Percentiles rank a stretch among this genome's conserved stretches.
These are phyloP conservation scores for Dendrocalamus sinicus DNA, from an alignment of 176 grass and related monocot genomes.

Conservation along the genomic window DNA sequence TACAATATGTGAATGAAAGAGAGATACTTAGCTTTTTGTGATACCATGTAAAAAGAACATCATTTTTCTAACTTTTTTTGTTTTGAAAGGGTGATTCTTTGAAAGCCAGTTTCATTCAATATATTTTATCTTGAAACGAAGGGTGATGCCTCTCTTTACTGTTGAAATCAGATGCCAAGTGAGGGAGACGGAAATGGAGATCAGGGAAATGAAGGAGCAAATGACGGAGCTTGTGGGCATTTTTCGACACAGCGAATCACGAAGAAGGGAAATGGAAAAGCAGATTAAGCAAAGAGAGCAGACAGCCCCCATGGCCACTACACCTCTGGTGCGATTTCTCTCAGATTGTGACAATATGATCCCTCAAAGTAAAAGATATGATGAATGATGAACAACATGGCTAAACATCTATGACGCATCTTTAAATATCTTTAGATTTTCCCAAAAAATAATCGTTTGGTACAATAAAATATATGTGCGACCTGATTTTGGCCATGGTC, in stretches of 20 bases:
- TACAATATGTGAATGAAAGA: not conserved
- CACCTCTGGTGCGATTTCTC: conserved; percentile 62
- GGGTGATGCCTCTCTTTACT: conserved; percentile 9
- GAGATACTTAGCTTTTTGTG: not conserved
- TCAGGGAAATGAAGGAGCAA: conserved; percentile 96
- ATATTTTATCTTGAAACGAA: conserved; percentile 20
- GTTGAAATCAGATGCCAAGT: conserved; percentile 71
- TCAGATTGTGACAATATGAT: conserved; percentile 1
- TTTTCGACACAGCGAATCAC: conserved; percentile 80
- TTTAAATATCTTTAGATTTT: not conserved
- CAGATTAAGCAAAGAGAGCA: conserved; percentile 80
- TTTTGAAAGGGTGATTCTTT: conserved; percentile 9
- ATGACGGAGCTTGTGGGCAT: conserved; percentile 84
- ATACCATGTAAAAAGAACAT: not conserved
- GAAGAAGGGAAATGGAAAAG: conserved; percentile 86
- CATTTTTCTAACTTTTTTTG: not conserved
- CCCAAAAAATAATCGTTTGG: not conserved
- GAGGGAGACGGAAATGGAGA: conserved; percentile 82
- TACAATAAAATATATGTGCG: not conserved
- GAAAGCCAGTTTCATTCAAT: not conserved
- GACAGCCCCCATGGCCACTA: conserved; percentile 57
- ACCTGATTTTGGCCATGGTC: conserved; percentile 12
- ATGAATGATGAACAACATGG: not conserved
- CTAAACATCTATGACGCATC: conserved; percentile 8
- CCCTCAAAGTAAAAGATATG: not conserved